phyloP scores from a whole-genome alignment of 1,284 basidiomycete genomes.

The Boletus albobrunnescens region DNA sequence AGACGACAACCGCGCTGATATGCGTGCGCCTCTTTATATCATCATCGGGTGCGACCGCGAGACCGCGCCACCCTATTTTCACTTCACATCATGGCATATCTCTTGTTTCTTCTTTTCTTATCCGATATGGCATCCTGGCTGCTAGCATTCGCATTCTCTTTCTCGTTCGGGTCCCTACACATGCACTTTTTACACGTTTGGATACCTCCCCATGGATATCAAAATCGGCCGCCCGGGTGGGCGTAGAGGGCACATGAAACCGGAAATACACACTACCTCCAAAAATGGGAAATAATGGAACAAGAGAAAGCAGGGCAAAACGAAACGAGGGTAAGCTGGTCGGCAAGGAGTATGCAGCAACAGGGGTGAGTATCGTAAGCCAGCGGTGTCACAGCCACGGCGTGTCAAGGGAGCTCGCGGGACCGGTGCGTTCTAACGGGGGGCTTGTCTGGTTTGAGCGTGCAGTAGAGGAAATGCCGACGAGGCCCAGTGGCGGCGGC shows the following conservation, averaged over 20 bases:
- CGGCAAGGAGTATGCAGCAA: background rate
- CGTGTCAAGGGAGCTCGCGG: slow-evolving; percentile 20
- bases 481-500: slow-evolving; percentile 63
- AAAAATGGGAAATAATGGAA: background rate
- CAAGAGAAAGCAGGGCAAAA: background rate
- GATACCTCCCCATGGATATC: slow-evolving; percentile 23
- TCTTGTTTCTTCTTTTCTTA: background rate
- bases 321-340: too few species aligned
- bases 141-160: background rate
- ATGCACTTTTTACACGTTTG: background rate
- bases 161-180: too few species aligned
- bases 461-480: slow-evolving; percentile 77
- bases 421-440: slow-evolving; percentile 36
- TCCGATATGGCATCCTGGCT: background rate
- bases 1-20: slow-evolving; percentile 7
- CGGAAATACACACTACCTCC: slow-evolving; percentile 11
- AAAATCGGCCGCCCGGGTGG: slow-evolving; percentile 3
- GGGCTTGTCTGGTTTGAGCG: slow-evolving; percentile 53
- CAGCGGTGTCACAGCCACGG: background rate
- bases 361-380: background rate
- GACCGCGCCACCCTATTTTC: background rate
- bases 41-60: background rate
- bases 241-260: slow-evolving; percentile 14
- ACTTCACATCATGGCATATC: background rate
- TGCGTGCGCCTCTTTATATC: background rate